These are phyloP conservation scores for Lactifluus subvellereus DNA, from an alignment of 768 basidiomycete species.

Conservation along the genomic window DNA sequence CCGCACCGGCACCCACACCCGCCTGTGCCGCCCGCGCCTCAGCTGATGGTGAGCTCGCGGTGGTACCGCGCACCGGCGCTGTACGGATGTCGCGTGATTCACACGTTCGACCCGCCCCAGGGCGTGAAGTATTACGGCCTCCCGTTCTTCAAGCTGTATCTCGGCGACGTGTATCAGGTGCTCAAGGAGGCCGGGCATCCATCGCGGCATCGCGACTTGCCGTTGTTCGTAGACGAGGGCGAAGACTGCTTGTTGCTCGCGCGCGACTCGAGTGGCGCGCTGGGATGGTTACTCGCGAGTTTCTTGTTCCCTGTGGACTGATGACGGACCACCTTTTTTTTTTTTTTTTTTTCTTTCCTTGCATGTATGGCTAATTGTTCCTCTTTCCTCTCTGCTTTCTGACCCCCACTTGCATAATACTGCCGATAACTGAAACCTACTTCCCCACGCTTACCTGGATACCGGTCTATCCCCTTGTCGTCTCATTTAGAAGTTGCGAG, in stretches of 20 bases:
- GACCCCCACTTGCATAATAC: not conserved
- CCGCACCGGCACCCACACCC: constrained; percentile 26
- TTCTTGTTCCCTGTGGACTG: constrained; percentile 61
- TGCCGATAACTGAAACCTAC: not conserved
- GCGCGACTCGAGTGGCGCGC: constrained; percentile 45
- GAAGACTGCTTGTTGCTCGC: constrained; percentile 74
- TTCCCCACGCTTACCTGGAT: not conserved
- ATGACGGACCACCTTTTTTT: not conserved
- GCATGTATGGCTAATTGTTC: no score
- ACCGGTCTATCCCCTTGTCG: not conserved
- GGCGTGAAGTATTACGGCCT: constrained; percentile 64
- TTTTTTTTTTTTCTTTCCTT: not conserved
- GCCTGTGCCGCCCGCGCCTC: constrained; percentile 21
- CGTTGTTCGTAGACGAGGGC: constrained; percentile 71
- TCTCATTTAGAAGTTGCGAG: not conserved
- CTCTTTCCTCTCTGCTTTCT: not conserved
- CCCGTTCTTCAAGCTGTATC: constrained; percentile 69
- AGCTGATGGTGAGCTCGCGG: constrained; percentile 17
- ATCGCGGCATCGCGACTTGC: constrained; percentile 63
- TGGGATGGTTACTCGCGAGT: constrained; percentile 81
- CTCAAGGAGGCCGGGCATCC: constrained; percentile 77
- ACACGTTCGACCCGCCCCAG: constrained; percentile 58
- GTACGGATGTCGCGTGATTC: constrained; percentile 64
- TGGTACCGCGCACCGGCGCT: constrained; percentile 34
- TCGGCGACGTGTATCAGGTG: constrained; percentile 59